phyloP scores from a whole-genome alignment of 2,329 filamentous ascomycete genomes.

The Beauveria rudraprayagi region DNA sequence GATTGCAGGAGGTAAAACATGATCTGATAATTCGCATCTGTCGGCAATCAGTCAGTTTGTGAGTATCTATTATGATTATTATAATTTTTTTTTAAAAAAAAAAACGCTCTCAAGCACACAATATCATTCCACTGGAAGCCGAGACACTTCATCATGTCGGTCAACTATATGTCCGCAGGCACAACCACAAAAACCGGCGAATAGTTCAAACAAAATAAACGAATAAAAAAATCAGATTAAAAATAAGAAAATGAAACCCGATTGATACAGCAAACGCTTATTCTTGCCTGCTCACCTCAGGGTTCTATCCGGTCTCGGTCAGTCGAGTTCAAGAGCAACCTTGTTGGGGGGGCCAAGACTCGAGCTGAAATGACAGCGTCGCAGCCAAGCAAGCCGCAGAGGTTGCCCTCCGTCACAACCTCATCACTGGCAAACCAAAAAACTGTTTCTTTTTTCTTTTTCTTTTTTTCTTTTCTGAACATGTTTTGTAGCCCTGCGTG shows the following conservation, averaged over 20 bases:
- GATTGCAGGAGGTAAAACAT: neutral
- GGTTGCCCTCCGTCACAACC: neutral
- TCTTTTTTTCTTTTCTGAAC: neutral
- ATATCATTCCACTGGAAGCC: neutral
- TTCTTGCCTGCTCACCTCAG: neutral
- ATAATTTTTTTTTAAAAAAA: no score
- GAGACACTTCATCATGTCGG: neutral
- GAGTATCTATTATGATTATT: no score
- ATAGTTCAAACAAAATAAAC: neutral
- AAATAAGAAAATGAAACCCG: neutral
- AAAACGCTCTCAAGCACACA: neutral
- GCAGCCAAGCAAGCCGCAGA: neutral
- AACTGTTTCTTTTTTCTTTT: neutral
- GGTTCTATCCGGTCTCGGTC: neutral
- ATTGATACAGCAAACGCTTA: neutral
- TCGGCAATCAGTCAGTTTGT: no score
- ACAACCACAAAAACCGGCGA: neutral
- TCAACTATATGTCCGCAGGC: neutral
- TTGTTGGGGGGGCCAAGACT: conserved; percentile 3
- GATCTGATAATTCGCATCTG: no score
- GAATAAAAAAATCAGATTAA: neutral
- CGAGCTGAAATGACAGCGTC: conserved; percentile 7
- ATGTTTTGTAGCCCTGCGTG: neutral
- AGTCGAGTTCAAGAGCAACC: neutral
- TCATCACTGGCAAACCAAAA: neutral